A percentile compares a stretch with the other conserved stretches of the same genome.
phyloP scores from a whole-genome alignment of 75 land plant genomes.

The Azolla pinnata region DNA sequence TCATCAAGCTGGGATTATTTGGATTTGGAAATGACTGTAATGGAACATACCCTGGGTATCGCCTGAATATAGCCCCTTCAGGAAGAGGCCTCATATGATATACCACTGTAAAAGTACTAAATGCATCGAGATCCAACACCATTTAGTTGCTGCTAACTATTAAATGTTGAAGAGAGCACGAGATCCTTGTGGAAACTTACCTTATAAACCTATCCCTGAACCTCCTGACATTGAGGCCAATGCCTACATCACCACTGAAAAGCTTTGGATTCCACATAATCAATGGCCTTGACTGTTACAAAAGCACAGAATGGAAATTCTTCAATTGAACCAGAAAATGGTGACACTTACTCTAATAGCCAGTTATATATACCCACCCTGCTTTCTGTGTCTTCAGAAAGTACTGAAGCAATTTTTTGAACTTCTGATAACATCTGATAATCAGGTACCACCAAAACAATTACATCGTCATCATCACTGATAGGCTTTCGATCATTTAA shows the following conservation, averaged over 20 bases:
- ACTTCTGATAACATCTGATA: constrained; percentile 82
- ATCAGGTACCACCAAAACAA: constrained; percentile 86
- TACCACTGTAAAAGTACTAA: constrained; percentile 75
- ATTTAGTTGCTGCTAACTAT: neutral
- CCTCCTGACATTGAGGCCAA: constrained; percentile 84
- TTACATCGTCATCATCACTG: constrained; percentile 69
- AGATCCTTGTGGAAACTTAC: constrained; percentile 16
- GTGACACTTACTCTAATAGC: no score
- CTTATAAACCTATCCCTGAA: constrained; percentile 61
- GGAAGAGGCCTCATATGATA: constrained; percentile 80
- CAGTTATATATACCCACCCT: neutral
- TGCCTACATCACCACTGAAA: constrained; percentile 88
- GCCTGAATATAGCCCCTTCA: constrained; percentile 72
- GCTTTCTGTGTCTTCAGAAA: constrained; percentile 51
- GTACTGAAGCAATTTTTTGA: constrained; percentile 47
- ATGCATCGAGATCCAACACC: constrained; percentile 4
- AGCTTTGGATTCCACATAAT: constrained; percentile 97
- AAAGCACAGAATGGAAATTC: no score
- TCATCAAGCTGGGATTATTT: no score
- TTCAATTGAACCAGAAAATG: no score
- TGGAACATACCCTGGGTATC: constrained; percentile 75
- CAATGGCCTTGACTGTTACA: constrained; percentile 65
- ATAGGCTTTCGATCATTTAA: constrained; percentile 89
- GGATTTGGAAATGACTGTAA: no score
- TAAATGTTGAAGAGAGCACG: neutral